These are phyloP conservation scores for Thamnidium elegans DNA, from an alignment of 192 early-diverging fungal genomes.

Conservation along the genomic window DNA sequence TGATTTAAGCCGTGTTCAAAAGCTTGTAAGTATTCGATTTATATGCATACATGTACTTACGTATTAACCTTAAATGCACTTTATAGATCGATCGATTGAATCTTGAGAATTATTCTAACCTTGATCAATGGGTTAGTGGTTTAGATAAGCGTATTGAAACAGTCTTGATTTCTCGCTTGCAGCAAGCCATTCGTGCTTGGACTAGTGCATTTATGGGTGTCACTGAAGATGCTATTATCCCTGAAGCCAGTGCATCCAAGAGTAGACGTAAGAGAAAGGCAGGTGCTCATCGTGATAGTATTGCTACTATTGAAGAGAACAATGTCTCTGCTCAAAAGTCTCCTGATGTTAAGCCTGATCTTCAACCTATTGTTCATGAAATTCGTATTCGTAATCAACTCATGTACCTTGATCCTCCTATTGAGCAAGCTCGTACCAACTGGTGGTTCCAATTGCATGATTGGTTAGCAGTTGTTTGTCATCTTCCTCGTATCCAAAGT, in stretches of 20 bases:
- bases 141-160: slow-evolving; percentile 79
- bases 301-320: slow-evolving; percentile 37
- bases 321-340: slow-evolving; percentile 29
- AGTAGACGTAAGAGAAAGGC: slow-evolving; percentile 43
- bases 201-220: slow-evolving; percentile 60
- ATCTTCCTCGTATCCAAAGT: slow-evolving; percentile 80
- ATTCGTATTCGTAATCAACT: slow-evolving; percentile 90
- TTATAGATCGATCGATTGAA: slow-evolving; percentile 86
- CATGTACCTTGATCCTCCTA: slow-evolving; percentile 94
- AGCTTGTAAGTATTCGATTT: slow-evolving; percentile 49
- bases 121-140: slow-evolving; percentile 84
- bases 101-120: slow-evolving; percentile 91
- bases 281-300: slow-evolving; percentile 24
- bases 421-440: slow-evolving; percentile 87
- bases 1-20: slow-evolving; percentile 82
- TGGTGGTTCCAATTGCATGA: slow-evolving; percentile 91
- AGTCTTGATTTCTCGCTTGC: slow-evolving; percentile 71
- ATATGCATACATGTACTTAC: neutral
- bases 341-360: slow-evolving; percentile 56
- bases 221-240: slow-evolving; percentile 42
- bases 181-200: slow-evolving; percentile 76
- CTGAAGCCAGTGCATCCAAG: slow-evolving; percentile 44
- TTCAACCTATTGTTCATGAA: slow-evolving; percentile 79
- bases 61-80: neutral
- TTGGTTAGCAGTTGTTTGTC: slow-evolving; percentile 89